Percentiles rank a stretch among this genome's conserved stretches.
Conservation (phyloP, 164 flowering plant species). For the Berberis thunbergii region DNA sequence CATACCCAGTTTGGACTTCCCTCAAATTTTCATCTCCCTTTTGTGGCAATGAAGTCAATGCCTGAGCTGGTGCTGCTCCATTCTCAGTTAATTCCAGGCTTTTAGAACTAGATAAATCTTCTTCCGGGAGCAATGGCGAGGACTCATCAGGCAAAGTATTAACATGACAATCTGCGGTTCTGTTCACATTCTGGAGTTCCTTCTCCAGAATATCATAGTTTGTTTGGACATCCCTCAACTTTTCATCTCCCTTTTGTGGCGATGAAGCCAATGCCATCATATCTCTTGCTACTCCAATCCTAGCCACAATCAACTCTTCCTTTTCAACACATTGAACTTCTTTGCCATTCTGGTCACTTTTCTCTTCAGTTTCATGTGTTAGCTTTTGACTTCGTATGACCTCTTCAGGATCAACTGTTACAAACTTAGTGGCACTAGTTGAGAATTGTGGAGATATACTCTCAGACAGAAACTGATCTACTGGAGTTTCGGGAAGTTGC, state of each 20-base stretch:
- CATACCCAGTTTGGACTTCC: slow-evolving; percentile 6
- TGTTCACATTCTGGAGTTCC: no score
- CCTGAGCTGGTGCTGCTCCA: slow-evolving; percentile 15
- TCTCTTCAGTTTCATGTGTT: slow-evolving; percentile 14
- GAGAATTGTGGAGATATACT: slow-evolving; percentile 23
- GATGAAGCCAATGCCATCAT: no score
- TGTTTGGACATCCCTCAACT: no score
- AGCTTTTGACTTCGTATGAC: slow-evolving; percentile 30
- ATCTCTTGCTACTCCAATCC: slow-evolving; percentile 2
- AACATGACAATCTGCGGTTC: no score
- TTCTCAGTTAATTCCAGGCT: slow-evolving; percentile 7
- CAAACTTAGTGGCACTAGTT: slow-evolving; percentile 24
- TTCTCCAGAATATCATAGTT: no score
- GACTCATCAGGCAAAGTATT: no score
- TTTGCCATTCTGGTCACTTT: slow-evolving; percentile 48
- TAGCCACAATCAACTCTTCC: slow-evolving; percentile 22
- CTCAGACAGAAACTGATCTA: slow-evolving; percentile 35
- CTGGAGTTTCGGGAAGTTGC: slow-evolving; percentile 28
- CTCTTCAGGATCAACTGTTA: slow-evolving; percentile 28
- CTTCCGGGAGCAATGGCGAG: no score
- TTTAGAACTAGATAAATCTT: no score
- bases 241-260: no score
- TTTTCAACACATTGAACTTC: slow-evolving; percentile 60
- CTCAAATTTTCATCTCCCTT: slow-evolving; percentile 16
- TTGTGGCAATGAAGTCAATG: slow-evolving; percentile 8